Base-by-base conservation (phyloP, 2,329 filamentous ascomycete genomes). In the Didymella exigua region DNA sequence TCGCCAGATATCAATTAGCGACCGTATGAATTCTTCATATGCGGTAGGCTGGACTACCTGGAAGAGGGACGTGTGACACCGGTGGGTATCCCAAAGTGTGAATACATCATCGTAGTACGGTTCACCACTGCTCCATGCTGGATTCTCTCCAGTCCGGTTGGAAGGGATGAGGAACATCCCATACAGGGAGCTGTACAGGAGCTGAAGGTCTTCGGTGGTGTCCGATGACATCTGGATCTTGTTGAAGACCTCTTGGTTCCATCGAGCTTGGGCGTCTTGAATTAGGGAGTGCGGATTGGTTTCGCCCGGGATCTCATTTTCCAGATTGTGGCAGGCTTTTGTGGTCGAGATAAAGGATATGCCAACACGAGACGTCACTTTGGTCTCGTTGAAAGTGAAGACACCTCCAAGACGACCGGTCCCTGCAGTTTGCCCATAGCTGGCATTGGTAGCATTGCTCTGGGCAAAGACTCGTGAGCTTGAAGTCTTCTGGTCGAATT, bases 1-100 rank as follows among this genome's bases (percentile, higher is more conserved):
- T 49, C 84, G 77, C 83, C 84, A 90, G 62, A 88, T 84, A 61
- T 90, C 87, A 49, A 91, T 84, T 44, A 89, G 75, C 0, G 86
- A 87, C 7, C 87, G 81, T 42, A 90, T 81, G 57, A 86, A 83
- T 65, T 87, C 86, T 66, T 86, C 84, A 63, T 89, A 86, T 11
- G 82, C 80, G 0, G 65, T 70, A 0, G 88, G 87, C 50, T 89
- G 83, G 1, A 90, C 71, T 18, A 91, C 78, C 27, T 90, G 88
- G 57, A 88, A 81, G 0, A 90, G 77, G 0, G 86, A 75, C 0
- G 84, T 88, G 0, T 84, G 83, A 67, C 85, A 89, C 16, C 13
- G 30, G 14, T 33, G 14, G 30, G 30, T 33, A n/a, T 33, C 30
- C 30, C 30, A 33, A 2, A 33, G n/a, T 2, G 31, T 34, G 14